Percentiles rank a stretch among this genome's conserved stretches.
Evolutionary conservation across 2,329 filamentous ascomycete genomes (phyloP).

Genomic region (Colletotrichum tamarilloi): DNA sequence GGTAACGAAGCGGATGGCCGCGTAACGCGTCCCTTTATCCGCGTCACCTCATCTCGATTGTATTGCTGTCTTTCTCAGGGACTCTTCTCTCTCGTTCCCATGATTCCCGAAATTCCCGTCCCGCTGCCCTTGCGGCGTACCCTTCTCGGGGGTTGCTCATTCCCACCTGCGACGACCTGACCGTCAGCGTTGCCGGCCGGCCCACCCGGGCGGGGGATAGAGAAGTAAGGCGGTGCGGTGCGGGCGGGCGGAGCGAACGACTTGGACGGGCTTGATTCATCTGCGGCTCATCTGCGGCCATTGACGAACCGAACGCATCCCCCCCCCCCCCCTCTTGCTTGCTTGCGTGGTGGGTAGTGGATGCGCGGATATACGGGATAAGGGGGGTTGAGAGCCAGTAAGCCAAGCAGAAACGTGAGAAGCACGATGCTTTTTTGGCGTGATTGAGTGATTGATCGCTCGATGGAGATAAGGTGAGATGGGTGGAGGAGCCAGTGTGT

Average conservation of each 20-base stretch:
- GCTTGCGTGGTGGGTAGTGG: background rate
- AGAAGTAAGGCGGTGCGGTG: background rate
- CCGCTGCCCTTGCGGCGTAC: background rate
- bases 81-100: no score
- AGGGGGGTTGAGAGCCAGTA: background rate
- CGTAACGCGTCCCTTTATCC: slow-evolving; percentile 1
- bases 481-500: background rate
- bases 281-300: slow-evolving; percentile 1
- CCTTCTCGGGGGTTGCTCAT: background rate
- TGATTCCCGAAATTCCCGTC: background rate
- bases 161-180: background rate
- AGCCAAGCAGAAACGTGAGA: background rate
- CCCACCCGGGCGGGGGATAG: background rate
- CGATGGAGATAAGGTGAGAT: slow-evolving; percentile 23
- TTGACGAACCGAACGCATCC: background rate
- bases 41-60: slow-evolving; percentile 11
- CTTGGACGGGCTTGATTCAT: background rate
- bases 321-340: background rate
- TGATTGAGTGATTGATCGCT: slow-evolving; percentile 10
- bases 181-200: background rate
- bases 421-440: background rate
- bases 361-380: background rate
- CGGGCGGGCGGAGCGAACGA: background rate
- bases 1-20: slow-evolving; percentile 8
- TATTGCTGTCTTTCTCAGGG: background rate